Base-by-base conservation (phyloP, 2,329 filamentous ascomycete species). In the Beauveria asiatica region DNA sequence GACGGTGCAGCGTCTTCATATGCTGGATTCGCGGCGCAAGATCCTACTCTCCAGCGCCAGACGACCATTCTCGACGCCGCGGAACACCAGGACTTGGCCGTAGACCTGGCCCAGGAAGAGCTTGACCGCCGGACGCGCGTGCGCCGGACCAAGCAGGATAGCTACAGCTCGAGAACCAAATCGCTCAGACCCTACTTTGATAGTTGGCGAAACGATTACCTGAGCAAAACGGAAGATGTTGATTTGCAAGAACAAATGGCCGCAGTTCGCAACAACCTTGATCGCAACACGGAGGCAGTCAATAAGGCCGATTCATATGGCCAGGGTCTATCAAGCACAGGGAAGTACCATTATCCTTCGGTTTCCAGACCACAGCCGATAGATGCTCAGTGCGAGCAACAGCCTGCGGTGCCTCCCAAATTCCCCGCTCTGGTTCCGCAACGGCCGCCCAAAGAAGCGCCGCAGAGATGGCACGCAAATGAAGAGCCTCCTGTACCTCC, bases 51-150 rank as follows among this genome's bases (percentile, higher is more conserved):
- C 13, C 76, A 78, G 19, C 81, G 82, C 3, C 79, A 72, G 56
- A 77, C 80, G 1, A 81, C 80, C 64, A 80, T 89, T 1, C 74
- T 95, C 16, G 85, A 89, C 67, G 88, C 88, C 0, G 81, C 80
- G 1, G 84, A 91, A 60, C 80, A 95, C 63, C 82, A 85, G 63
- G 87, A 92, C 11, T 74, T 95, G 50, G 92, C 91, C 0, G 85
- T 95, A 7, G 83, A 87, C 64, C 72, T 95, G 33, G 90, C 90
- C 0, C 85, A 87, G 63, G 82, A 83, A 59, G 90, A 95, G 72
- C 81, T 92, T 61, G 78, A 76, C 60, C 80, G 88, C 46, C 80
- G 90, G 64, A 86, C 89, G 66, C 83, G 82, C 16, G 80, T 78
- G 46, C 78, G 84, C 62, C 81, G 76, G 64, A 80, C 79, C 11